phyloP scores from a whole-genome alignment of 1,284 basidiomycete species.

The Sanghuangporus baumii region DNA sequence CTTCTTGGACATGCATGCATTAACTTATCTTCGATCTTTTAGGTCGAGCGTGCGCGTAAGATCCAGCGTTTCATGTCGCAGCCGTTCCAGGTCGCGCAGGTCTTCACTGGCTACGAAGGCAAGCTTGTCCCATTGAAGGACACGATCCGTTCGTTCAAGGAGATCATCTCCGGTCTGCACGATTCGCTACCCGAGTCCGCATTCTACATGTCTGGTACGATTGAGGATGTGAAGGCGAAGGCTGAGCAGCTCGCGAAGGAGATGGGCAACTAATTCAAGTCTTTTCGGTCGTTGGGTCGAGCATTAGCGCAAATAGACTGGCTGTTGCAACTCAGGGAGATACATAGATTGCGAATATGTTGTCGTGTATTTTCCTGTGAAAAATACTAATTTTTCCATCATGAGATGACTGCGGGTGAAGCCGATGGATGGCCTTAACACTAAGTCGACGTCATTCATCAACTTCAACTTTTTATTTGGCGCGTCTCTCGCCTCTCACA shows the following conservation, averaged over 20 bases:
- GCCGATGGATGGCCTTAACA: neutral
- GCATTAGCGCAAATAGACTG: neutral
- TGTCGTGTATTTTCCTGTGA: slow-evolving; percentile 4
- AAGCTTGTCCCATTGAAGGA: slow-evolving; percentile 93
- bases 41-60: slow-evolving; percentile 87
- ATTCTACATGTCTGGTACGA: slow-evolving; percentile 92
- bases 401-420: neutral
- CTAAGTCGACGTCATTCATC: neutral
- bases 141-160: slow-evolving; percentile 90
- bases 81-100: slow-evolving; percentile 98
- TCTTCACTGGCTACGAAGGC: slow-evolving; percentile 99
- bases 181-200: slow-evolving; percentile 90
- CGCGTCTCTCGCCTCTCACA: too few species aligned
- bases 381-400: neutral
- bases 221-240: slow-evolving; percentile 94
- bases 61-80: slow-evolving; percentile 99
- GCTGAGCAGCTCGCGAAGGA: slow-evolving; percentile 95
- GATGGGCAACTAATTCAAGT: slow-evolving; percentile 68
- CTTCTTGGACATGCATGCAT: neutral
- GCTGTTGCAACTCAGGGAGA: neutral
- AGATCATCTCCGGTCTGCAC: slow-evolving; percentile 88
- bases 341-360: neutral
- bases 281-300: slow-evolving; percentile 18
- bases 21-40: slow-evolving; percentile 15
- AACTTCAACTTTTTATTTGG: neutral